Base-by-base conservation (phyloP, 306 rosid species). In the Morella rubra region DNA sequence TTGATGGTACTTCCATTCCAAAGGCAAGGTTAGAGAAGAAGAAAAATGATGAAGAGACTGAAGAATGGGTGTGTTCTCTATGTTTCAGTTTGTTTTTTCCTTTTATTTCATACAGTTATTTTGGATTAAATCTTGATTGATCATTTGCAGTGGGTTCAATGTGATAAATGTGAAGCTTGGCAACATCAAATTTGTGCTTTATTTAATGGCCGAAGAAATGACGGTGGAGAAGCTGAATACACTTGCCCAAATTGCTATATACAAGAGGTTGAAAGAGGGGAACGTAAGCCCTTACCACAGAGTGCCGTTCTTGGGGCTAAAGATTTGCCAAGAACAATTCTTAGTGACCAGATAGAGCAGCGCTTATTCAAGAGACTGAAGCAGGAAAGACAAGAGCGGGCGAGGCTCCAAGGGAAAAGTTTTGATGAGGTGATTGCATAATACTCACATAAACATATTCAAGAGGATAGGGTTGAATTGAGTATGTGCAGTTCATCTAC, bases 101-200 rank as follows among this genome's bases (percentile, higher is more conserved):
- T 95, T 97, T 86, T 96, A 95, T 76, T 52, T 42, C 74, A 24
- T 47, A 37, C 51, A 58, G 59, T 83, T 86, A 32, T 32, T 32
- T 85, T 81, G 75, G 51, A 69, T 76, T 72, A 72, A 59, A 53
- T 40, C 13, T 42, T 64, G 44, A 60, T 37, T 86, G 41, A 71
- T 73, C 55, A 16, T 71, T 46, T 86, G 81, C 89, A 95, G 99
- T 96, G 98, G 98, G 99, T 96, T 83, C 99, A 92, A 87, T 96
- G 99, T 86, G 99, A 96, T 85, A 95, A 92, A 84, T 92, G 97
- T 72, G 97, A 92, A 87, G 97, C 97, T 59, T 95, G 97, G 99
- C 99, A 92, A 67, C 99, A 95, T 84, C 99, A 95, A 85, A 90
- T 95, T 73, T 95, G 99, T 83, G 96, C 96, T 78, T 81, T 95